Evolutionary conservation across 2,329 filamentous ascomycete species (phyloP), one percentile per base, ranked within the genome.

Genomic region (Microcyclosporella mali): DNA sequence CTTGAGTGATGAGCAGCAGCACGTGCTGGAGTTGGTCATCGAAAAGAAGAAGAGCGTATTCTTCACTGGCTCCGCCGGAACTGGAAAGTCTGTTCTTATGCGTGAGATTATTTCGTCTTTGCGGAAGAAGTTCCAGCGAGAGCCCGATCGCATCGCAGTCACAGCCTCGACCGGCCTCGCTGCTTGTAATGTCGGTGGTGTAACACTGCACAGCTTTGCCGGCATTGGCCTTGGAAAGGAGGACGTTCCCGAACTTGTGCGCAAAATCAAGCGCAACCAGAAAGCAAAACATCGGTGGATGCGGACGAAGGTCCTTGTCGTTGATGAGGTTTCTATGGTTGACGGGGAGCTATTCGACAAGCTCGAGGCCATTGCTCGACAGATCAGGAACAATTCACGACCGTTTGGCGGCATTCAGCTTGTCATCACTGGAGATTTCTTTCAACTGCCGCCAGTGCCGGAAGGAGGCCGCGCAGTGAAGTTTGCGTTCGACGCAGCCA

Each of bases 321-420:
- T 98, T 56, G 92, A 98, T 65, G 92, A 98, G 63, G 82, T 98
- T 3, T 97, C 92, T 10, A 98, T 98, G 94, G 89, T 98, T 3
- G 92, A 98, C 57, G 92, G 88, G 1, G 89, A 95, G 27, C 73
- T 98, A 0, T 98, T 97, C 54, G 92, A 98, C 70, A 98, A 98
- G 65, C 75, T 98, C 14, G 88, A 94, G 49, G 79, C 85, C 47
- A 85, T 98, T 53, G 90, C 89, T 11, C 79, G 90, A 43, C 79
- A 74, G 3, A 81, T 98, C 49, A 81, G 89, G 41, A 95, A 94
- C 61, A 95, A 95, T 56, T 89, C 87, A 8, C 78, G 87, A 8
- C 85, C 92, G 0, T 98, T 95, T 72, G 94, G 92, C 41, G 92
- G 92, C 4, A 97, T 98, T 34, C 92, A 98, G 56, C 75, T 98